A percentile compares a stretch with the other conserved stretches of the same genome.
phyloP scores from a whole-genome alignment of 2,329 filamentous ascomycete genomes.

The Cercospora citrullina region DNA sequence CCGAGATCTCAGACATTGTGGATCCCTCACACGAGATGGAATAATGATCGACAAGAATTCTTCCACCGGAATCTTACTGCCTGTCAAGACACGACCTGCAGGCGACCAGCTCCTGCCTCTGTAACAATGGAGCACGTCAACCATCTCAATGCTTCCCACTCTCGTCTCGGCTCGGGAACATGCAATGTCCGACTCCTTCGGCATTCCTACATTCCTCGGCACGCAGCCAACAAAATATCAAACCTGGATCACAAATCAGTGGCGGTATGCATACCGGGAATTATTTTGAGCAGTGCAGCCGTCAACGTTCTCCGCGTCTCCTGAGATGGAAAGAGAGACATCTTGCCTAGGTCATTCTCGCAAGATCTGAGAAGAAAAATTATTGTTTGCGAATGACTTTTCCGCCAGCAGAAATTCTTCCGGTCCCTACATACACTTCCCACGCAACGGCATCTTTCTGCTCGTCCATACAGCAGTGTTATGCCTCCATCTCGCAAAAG shows the following conservation, averaged over 20 bases:
- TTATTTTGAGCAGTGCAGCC: background rate
- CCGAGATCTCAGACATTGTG: background rate
- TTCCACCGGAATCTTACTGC: background rate
- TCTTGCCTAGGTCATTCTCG: no score
- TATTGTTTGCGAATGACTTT: no score
- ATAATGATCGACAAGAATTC: background rate
- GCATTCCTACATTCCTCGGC: background rate
- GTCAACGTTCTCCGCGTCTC: background rate
- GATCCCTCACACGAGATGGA: background rate
- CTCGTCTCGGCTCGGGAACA: background rate
- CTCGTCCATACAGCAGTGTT: background rate
- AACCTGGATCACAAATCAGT: background rate
- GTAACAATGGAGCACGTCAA: background rate
- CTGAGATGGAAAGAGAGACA: background rate
- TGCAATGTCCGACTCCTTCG: background rate
- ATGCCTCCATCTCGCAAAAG: background rate
- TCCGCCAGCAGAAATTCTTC: no score
- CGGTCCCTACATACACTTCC: background rate
- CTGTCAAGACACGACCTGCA: background rate
- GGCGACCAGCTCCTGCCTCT: background rate
- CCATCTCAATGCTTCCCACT: background rate
- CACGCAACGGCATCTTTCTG: background rate
- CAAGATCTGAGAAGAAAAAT: no score
- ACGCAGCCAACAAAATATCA: background rate
- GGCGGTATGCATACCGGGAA: background rate